These are phyloP conservation scores for Daedaleopsis nitida DNA, from an alignment of 768 basidiomycete species.

Conservation along the genomic window DNA sequence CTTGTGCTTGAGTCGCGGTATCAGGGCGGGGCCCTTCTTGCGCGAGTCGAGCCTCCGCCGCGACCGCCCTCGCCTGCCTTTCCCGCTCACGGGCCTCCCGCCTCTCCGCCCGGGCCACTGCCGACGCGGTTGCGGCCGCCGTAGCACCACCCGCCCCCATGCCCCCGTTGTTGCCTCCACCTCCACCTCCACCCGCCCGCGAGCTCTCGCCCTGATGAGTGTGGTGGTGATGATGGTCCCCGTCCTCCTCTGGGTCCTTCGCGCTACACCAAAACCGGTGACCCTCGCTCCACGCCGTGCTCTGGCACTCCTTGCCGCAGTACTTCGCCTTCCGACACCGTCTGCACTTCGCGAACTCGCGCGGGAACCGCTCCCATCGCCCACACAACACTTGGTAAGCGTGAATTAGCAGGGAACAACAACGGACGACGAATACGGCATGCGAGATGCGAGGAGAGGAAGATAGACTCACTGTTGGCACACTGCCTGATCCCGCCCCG, in stretches of 20 bases:
- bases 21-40: not conserved
- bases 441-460: no score
- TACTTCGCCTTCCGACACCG: constrained; percentile 98
- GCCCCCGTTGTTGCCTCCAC: constrained; percentile 7
- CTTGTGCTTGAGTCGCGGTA: no score
- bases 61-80: constrained; percentile 17
- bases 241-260: constrained; percentile 51
- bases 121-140: constrained; percentile 12
- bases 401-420: not conserved
- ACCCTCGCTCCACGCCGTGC: constrained; percentile 94
- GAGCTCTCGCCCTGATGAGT: constrained; percentile 3
- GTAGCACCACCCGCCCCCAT: constrained; percentile 3
- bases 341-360: constrained; percentile 96
- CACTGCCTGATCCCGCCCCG: constrained; percentile 95
- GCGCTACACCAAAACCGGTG: constrained; percentile 94
- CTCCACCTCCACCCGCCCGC: constrained; percentile 10
- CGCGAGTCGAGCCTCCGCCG: constrained; percentile 7
- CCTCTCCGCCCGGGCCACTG: constrained; percentile 33
- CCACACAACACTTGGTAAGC: constrained; percentile 76
- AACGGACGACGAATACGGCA: no score
- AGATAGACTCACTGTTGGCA: constrained; percentile 89
- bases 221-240: constrained; percentile 24
- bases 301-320: constrained; percentile 97
- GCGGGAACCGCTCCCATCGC: constrained; percentile 87
- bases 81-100: constrained; percentile 40